Evolutionary conservation across 2,329 filamentous ascomycete genomes (phyloP), one percentile per base, ranked within the genome.

Genomic region (Diaporthe sp.): DNA sequence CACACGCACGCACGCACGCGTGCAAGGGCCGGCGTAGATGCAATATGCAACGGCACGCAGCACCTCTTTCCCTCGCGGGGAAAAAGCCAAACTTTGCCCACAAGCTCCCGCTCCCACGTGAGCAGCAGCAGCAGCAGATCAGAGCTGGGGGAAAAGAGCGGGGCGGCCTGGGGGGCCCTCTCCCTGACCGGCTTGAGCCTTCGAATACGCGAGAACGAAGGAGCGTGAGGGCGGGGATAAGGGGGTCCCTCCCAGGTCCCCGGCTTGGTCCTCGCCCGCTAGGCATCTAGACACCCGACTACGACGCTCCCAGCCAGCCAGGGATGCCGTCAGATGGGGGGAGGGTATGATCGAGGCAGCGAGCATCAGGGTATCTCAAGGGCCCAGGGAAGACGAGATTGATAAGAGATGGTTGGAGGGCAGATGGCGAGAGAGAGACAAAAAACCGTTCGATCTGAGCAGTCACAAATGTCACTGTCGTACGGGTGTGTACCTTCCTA

Each of bases 41-140:
- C 25, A 30, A 63, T 63, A 32, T 47, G 59, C 59, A 63, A 7
- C 25, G 37, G 59, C 59, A 30, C 39, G 10, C 39, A n/a, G 39
- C 37, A 2, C 17, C 25, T 59, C 22, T 12, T 30, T 25, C 30
- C 53, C 17, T 50, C 53, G 53, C 37, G 59, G 39, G 27, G 37
- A 32, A 44, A 44, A 63, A 32, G 22, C 42, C 42, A 66, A 50
- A 50, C 30, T n/a, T 25, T 50, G 61, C 61, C 42, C 61, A 50
- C 44, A 51, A 51, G 63, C 63, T 66, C 44, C 63, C 63, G 44
- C 63, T 37, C 63, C 44, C 44, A 66, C 44, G 63, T 66, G 63
- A 66, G 22, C 30, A 66, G 22, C 30, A 51, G 63, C 37, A 44
- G 15, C 25, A 61, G 58, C 17, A 61, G 7, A 35, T 17, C 15